Conservation (phyloP, 441 rosid species). For the Monsonia emarginata region DNA sequence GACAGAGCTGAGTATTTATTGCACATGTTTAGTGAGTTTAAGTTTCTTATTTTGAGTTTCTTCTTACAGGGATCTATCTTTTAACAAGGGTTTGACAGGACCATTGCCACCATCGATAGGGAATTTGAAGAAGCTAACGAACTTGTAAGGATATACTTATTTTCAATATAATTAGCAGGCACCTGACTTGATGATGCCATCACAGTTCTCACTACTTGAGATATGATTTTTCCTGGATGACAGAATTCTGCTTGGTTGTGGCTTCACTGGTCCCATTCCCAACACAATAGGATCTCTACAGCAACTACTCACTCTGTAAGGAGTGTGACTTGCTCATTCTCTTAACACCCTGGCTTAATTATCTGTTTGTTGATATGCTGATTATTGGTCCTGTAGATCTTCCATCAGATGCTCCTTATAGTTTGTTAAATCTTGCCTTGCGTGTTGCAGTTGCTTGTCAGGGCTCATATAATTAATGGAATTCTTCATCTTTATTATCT, state of each 20-base stretch:
- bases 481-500: constrained; percentile 6
- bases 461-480: neutral
- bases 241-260: constrained; percentile 38
- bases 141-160: constrained; percentile 35
- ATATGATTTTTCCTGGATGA: neutral
- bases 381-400: neutral
- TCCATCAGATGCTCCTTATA: no score
- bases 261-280: constrained; percentile 66
- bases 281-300: constrained; percentile 44
- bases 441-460: no score
- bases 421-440: no score
- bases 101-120: constrained; percentile 56
- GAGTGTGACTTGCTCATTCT: constrained; percentile 7
- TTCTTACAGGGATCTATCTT: constrained; percentile 60
- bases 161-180: neutral
- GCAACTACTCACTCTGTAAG: constrained; percentile 50
- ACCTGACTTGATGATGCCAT: neutral
- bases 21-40: neutral
- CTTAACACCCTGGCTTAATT: neutral
- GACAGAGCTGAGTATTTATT: no score
- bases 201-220: neutral
- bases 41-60: constrained; percentile 10
- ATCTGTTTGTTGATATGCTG: neutral
- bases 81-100: constrained; percentile 48
- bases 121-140: constrained; percentile 41